phyloP scores from a whole-genome alignment of 2,329 filamentous ascomycete genomes.

The Pyrenophora seminiperda region DNA sequence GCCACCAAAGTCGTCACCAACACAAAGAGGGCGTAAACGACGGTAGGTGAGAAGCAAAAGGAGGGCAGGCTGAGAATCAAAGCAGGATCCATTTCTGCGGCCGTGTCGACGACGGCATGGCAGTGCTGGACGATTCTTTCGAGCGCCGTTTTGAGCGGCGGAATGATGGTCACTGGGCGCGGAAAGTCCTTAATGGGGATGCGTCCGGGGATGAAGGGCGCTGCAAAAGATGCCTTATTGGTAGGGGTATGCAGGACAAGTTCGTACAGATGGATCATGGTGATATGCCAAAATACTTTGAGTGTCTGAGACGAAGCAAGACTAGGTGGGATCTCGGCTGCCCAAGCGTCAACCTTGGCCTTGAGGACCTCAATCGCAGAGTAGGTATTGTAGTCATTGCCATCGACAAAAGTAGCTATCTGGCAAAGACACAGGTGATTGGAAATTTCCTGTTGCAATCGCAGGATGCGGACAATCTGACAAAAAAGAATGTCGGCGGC shows the following conservation, averaged over 20 bases:
- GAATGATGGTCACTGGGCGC: slow-evolving; percentile 23
- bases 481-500: slow-evolving; percentile 29
- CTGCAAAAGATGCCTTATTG: slow-evolving; percentile 33
- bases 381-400: slow-evolving; percentile 28
- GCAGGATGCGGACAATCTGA: slow-evolving; percentile 31
- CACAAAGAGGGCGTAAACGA: slow-evolving; percentile 33
- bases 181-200: slow-evolving; percentile 35
- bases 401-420: slow-evolving; percentile 23
- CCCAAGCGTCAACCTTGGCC: slow-evolving; percentile 31
- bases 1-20: slow-evolving; percentile 32
- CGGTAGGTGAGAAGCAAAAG: slow-evolving; percentile 32
- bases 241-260: slow-evolving; percentile 33
- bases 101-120: slow-evolving; percentile 30
- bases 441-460: slow-evolving; percentile 30
- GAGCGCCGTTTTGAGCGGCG: slow-evolving; percentile 24
- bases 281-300: slow-evolving; percentile 32
- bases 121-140: slow-evolving; percentile 26
- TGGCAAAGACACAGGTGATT: slow-evolving; percentile 27
- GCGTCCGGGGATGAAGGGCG: slow-evolving; percentile 34
- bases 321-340: slow-evolving; percentile 26
- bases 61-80: slow-evolving; percentile 29
- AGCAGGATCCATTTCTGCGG: slow-evolving; percentile 29
- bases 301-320: slow-evolving; percentile 28
- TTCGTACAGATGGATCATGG: slow-evolving; percentile 33
- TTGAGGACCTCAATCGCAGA: slow-evolving; percentile 22